Evolutionary conservation across 2,329 filamentous ascomycete species (phyloP), one percentile per base, ranked within the genome.

Genomic region (Trichophyton verrucosum): DNA sequence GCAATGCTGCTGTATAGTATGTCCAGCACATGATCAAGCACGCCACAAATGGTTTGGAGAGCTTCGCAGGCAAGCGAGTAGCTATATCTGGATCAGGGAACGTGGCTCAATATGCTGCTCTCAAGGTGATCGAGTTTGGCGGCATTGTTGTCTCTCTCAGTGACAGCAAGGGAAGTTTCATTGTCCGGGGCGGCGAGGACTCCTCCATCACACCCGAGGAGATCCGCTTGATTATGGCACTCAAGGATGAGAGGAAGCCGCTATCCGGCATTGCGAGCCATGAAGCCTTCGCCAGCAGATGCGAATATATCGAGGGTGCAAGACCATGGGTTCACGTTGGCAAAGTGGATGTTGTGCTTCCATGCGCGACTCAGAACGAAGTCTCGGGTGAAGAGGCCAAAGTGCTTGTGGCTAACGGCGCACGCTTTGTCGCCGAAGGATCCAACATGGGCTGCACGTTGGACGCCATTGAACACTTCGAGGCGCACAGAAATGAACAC

Each of bases 401-500:
- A 78, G 85, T 83, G 17, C 84, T 97, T 51, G 84, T 96, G 62
- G 81, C 81, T 57, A 82, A 82, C 62, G 92, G 92, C 67, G 83
- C 82, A 72, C 84, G 86, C 74, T 95, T 90, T 80, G 86, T 97
- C 67, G 94, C 94, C 62, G 94, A 99, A 80, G 94, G 94, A 61
- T 94, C 88, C 78, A 97, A 97, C 85, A 97, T 99, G 94, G 94
- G 94, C 66, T 96, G 91, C 82, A 96, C 91, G 38, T 90, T 94
- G 77, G 91, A 88, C 66, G 92, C 92, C 67, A 96, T 99, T 70
- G 88, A 96, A 70, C 80, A 90, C 66, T 97, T 97, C 74, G 82
- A 81, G 17, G 80, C 86, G 70, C 83, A 91, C 68, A 84, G 81
- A 69, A 74, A 80, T 73, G 66, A 69, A 57, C 53, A 64, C 59